Conservation (phyloP, 805 yeast species). For the Candida germanica region DNA sequence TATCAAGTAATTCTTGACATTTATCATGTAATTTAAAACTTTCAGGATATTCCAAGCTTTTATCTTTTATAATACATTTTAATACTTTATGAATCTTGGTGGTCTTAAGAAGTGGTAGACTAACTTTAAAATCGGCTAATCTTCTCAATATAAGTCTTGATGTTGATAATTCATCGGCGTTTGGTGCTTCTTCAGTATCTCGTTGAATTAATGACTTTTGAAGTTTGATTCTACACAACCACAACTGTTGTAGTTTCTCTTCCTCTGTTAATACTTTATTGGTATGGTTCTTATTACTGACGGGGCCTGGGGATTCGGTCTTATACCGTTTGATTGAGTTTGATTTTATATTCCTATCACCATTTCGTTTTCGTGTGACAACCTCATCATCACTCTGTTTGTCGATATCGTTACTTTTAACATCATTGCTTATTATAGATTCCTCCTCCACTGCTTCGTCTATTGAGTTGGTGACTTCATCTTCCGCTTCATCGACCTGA, state of each 20-base stretch:
- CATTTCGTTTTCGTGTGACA: conserved; percentile 8
- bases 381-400: conserved; percentile 15
- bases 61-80: conserved; percentile 43
- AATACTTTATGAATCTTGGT: conserved; percentile 53
- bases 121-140: conserved; percentile 42
- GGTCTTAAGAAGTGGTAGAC: conserved; percentile 34
- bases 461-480: conserved; percentile 24
- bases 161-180: conserved; percentile 42
- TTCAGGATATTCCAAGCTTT: conserved; percentile 38
- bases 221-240: conserved; percentile 47
- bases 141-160: conserved; percentile 39
- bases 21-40: conserved; percentile 46
- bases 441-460: conserved; percentile 2
- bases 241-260: conserved; percentile 43
- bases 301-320: conserved; percentile 15
- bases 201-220: conserved; percentile 50
- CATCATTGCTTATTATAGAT: no score
- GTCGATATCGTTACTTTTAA: conserved; percentile 2
- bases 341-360: not conserved
- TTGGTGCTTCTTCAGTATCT: conserved; percentile 36
- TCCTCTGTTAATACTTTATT: conserved; percentile 24
- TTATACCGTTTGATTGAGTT: conserved; percentile 12
- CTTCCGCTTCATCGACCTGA: conserved; percentile 23
- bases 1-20: conserved; percentile 36
- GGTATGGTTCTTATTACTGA: conserved; percentile 1